phyloP scores from a whole-genome alignment of 2,329 filamentous ascomycete species.

The Fusarium brevicatenulatum region DNA sequence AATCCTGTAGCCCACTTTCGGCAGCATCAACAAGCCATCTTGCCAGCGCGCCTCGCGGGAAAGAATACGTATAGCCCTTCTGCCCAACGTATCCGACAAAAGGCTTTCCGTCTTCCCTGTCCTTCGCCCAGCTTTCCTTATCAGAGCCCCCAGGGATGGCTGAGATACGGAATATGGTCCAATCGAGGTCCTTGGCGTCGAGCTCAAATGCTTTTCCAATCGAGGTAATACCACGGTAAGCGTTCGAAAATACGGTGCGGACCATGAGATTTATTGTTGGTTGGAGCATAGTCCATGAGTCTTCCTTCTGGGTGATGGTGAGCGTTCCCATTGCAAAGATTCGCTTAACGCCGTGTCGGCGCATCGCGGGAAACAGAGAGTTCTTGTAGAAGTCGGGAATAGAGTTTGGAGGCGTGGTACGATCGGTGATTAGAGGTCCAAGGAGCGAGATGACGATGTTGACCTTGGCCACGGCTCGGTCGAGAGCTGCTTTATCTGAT shows the following conservation, averaged over 20 bases:
- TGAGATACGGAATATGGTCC: conserved; percentile 44
- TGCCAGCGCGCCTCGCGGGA: conserved; percentile 29
- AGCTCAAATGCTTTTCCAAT: conserved; percentile 18
- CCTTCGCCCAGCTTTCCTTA: conserved; percentile 42
- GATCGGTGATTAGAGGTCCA: conserved; percentile 1
- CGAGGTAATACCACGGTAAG: conserved; percentile 5
- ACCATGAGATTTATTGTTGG: conserved; percentile 20
- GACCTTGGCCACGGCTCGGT: background rate
- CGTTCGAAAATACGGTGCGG: conserved; percentile 3
- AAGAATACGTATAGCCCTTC: conserved; percentile 29
- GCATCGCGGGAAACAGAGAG: conserved; percentile 19
- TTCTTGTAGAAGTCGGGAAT: conserved; percentile 7
- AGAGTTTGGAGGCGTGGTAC: fast-evolving
- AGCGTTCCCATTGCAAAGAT: conserved; percentile 50
- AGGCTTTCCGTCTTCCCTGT: conserved; percentile 39
- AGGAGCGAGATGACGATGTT: conserved; percentile 21
- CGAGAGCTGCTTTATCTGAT: background rate
- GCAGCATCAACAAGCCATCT: conserved; percentile 46
- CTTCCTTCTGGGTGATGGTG: conserved; percentile 42
- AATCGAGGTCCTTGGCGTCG: conserved; percentile 41
- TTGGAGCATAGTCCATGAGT: conserved; percentile 33
- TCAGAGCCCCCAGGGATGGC: conserved; percentile 43
- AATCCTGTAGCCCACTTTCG: background rate
- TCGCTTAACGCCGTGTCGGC: conserved; percentile 29
- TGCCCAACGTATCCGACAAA: conserved; percentile 37